Base-by-base conservation (phyloP, 2,329 filamentous ascomycete genomes). In the Sclerotinia subarctica region DNA sequence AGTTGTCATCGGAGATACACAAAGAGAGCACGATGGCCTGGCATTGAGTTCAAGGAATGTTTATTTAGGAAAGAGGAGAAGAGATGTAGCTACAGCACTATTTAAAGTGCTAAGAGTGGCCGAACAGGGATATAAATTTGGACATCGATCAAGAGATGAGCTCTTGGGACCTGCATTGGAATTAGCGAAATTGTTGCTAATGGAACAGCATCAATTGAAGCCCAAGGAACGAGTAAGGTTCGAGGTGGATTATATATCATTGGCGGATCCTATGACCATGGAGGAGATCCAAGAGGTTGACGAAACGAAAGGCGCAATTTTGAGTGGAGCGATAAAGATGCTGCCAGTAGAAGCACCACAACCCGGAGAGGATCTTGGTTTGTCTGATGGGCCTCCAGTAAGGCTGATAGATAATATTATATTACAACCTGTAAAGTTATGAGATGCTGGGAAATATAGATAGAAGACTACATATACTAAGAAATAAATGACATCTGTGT, bases 331-430 rank as follows among this genome's bases (percentile, higher is more conserved):
- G 0, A 82, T 99, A 68, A 95, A 92, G 80, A 96, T 99, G 90
- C 78, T 92, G 57, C 91, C 93, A 0, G 82, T 97, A 1, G 91
- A 96, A 76, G 84, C 86, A 64, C 83, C 89, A 0, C 84, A 82
- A 60, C 81, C 86, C 7, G 91, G 85, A 0, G 94, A 98, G 78
- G 88, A 93, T 72, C 79, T 94, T 35, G 93, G 93, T 4, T 87
- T 87, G 70, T 84, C 86, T 67, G 89, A 88, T 4, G 89, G 90
- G 1, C 91, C 92, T 21, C 78, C 88, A 0, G 95, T 99, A 59
- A 85, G 95, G 70, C 81, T 99, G 79, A 97, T 99, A 78, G 95
- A 99, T 77, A 99, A 99, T 76, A 89, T 98, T 72, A 89, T 96
- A 66, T 78, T 94, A 46, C 80, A 83, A 73, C 82, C 85, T 70